Evolutionary conservation across 164 flowering plant genomes (phyloP).

Genomic region (Vitis riparia): DNA sequence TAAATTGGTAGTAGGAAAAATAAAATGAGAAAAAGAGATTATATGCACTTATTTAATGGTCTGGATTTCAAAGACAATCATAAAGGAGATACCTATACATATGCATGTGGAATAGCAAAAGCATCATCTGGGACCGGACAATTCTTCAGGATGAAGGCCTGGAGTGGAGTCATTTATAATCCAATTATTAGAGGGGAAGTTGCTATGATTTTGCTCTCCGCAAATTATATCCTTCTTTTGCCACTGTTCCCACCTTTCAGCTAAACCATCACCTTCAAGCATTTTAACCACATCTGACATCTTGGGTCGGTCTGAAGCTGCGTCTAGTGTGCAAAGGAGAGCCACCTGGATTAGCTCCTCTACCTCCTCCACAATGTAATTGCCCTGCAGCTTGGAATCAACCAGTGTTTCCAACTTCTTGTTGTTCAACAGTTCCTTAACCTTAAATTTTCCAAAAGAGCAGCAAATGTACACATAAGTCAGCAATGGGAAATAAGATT

Average conservation of each 20-base stretch:
- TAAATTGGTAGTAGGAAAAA: too few relatives aligned
- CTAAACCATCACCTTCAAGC: conserved; percentile 57
- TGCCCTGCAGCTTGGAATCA: conserved; percentile 36
- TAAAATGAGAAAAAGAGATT: too few relatives aligned
- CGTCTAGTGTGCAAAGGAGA: conserved; percentile 41
- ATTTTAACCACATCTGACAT: conserved; percentile 59
- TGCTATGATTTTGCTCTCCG: conserved; percentile 22
- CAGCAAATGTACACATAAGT: too few relatives aligned
- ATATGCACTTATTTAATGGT: too few relatives aligned
- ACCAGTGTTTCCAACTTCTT: conserved; percentile 39
- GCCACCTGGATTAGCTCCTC: conserved; percentile 54
- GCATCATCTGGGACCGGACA: conserved; percentile 45
- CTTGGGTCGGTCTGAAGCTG: conserved; percentile 45
- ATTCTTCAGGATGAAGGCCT: conserved; percentile 33
- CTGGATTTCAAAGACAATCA: too few relatives aligned
- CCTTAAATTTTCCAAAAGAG: conserved; percentile 16
- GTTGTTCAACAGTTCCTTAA: conserved; percentile 44
- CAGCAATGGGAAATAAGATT: too few relatives aligned
- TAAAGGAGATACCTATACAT: too few relatives aligned
- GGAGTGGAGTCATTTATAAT: conserved; percentile 30
- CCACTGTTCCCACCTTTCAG: conserved; percentile 57
- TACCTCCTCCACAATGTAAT: conserved; percentile 35
- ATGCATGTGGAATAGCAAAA: too few relatives aligned
- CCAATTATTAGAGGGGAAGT: conserved; percentile 18
- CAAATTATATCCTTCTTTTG: conserved; percentile 39